Evolutionary conservation across 345 rosid species (phyloP).

Genomic region (Syzygium aromaticum): DNA sequence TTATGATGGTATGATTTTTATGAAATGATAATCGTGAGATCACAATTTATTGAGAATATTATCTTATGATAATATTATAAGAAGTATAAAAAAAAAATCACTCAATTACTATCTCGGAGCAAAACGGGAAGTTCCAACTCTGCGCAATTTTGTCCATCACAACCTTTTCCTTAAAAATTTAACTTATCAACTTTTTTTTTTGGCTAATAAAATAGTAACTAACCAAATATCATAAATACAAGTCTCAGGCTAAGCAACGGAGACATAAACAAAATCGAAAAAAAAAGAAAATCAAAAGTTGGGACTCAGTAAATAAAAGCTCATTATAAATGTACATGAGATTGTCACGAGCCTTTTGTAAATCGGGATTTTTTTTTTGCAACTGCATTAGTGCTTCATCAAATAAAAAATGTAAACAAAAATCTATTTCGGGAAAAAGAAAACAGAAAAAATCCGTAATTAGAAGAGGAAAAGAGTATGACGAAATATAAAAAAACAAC

Average conservation of each 20-base stretch:
- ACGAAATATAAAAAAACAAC: background rate
- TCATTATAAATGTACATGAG: background rate
- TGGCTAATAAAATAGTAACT: background rate
- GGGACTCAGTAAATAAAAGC: background rate
- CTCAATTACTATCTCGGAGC: background rate
- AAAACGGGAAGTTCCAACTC: background rate
- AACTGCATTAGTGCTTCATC: background rate
- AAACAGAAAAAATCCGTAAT: background rate
- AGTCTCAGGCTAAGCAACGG: background rate
- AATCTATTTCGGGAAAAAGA: background rate
- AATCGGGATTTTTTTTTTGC: background rate
- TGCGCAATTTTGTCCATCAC: background rate
- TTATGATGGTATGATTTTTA: background rate
- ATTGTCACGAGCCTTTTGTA: background rate
- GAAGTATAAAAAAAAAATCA: background rate
- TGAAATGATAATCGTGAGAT: fast-evolving
- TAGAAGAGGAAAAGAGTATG: background rate
- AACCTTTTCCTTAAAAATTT: background rate
- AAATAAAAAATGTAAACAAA: background rate
- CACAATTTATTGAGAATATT: background rate
- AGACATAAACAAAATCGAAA: background rate
- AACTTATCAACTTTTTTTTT: background rate
- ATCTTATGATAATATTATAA: background rate
- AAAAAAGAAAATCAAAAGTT: background rate
- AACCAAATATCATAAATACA: background rate